Conservation (phyloP, 2,329 filamentous ascomycete genomes). For the Madurella fahalii region DNA sequence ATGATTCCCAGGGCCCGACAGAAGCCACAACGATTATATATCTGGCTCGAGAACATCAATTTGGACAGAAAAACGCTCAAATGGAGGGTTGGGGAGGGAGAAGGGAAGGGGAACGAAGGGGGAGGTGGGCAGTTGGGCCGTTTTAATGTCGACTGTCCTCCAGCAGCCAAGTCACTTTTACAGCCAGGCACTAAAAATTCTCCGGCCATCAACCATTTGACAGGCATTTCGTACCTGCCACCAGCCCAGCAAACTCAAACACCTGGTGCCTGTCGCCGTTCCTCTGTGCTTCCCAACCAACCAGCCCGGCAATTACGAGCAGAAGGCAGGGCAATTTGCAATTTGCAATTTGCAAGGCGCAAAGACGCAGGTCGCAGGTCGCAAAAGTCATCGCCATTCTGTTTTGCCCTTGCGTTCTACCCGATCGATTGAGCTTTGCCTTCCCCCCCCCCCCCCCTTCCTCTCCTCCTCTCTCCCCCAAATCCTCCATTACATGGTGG, state of each 20-base stretch:
- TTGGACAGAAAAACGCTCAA: background rate
- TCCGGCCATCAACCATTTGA: constrained; percentile 23
- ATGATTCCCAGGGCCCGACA: constrained; percentile 4
- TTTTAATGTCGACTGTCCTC: constrained; percentile 27
- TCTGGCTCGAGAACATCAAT: background rate
- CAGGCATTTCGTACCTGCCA: constrained; percentile 20
- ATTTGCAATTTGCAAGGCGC: no score
- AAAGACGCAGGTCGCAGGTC: no score
- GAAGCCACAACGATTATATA: constrained; percentile 17
- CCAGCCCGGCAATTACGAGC: background rate
- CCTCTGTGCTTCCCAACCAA: constrained; percentile 5
- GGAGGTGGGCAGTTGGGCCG: constrained; percentile 26
- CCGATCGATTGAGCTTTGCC: background rate
- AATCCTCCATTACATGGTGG: constrained; percentile 3
- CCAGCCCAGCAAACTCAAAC: constrained; percentile 23
- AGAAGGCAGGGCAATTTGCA: background rate
- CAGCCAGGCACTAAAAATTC: constrained; percentile 29
- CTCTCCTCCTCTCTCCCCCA: background rate
- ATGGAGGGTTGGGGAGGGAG: constrained; percentile 7
- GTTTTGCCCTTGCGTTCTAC: background rate
- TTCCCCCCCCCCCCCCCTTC: background rate
- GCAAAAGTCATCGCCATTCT: background rate
- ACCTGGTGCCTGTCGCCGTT: constrained; percentile 8
- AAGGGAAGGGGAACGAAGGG: constrained; percentile 18
- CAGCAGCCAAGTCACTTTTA: constrained; percentile 28